Evolutionary conservation across 345 rosid species (phyloP).

Genomic region (Camelina sativa): DNA sequence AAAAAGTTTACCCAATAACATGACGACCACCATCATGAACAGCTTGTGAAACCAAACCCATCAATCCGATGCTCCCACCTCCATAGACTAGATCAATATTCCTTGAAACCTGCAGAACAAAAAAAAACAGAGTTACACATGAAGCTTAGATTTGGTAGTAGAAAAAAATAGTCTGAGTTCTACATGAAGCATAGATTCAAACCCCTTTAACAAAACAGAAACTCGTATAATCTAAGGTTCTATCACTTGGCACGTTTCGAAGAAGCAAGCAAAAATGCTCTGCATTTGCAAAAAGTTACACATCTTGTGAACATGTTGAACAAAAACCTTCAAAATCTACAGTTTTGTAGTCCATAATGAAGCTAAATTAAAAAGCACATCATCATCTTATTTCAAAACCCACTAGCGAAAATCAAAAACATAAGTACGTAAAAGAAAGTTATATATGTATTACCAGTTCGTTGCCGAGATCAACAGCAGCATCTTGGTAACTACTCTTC

Average conservation of each 20-base stretch:
- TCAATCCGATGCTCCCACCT: constrained; percentile 99
- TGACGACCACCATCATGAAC: constrained; percentile 99
- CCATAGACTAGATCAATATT: constrained; percentile 99
- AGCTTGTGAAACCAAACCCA: constrained; percentile 99
- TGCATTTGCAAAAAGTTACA: constrained; percentile 17
- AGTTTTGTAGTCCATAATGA: constrained; percentile 4
- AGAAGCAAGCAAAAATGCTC: constrained; percentile 23
- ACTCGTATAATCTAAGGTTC: constrained; percentile 8
- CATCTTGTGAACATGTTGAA: constrained; percentile 14
- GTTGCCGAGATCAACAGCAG: constrained; percentile 82
- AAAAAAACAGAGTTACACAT: constrained; percentile 36
- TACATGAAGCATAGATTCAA: constrained; percentile 10
- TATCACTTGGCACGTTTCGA: constrained; percentile 18
- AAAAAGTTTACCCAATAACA: constrained; percentile 85
- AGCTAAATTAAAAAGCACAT: neutral
- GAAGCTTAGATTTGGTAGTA: constrained; percentile 27
- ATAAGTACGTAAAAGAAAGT: neutral
- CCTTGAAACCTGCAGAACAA: constrained; percentile 76
- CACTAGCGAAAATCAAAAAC: neutral
- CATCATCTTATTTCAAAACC: constrained; percentile 12
- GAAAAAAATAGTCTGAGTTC: neutral
- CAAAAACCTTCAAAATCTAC: neutral
- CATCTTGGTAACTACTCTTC: constrained; percentile 85
- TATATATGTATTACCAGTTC: constrained; percentile 61
- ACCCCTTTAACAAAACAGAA: constrained; percentile 25